Conservation (phyloP, 306 rosid species). For the Begonia masoniana region DNA sequence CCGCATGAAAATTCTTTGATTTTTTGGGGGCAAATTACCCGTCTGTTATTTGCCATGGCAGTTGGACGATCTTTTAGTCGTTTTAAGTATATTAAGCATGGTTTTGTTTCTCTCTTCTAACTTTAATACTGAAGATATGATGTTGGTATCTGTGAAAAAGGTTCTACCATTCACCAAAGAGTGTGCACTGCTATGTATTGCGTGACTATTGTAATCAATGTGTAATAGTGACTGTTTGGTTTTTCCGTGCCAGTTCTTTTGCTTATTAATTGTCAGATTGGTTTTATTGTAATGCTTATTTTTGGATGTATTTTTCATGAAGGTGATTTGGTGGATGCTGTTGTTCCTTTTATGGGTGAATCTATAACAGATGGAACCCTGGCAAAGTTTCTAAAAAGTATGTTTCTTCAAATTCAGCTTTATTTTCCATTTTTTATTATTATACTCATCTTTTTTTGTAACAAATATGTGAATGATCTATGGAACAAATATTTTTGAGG, state of each 20-base stretch:
- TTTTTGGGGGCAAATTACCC: not conserved
- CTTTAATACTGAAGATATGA: too few relatives aligned
- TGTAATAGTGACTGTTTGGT: too few relatives aligned
- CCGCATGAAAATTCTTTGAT: not conserved
- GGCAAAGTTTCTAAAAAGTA: constrained; percentile 72
- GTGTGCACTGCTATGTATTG: too few relatives aligned
- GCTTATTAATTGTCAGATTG: too few relatives aligned
- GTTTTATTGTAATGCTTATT: constrained; percentile 1
- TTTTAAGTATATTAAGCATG: too few relatives aligned
- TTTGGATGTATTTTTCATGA: constrained; percentile 17
- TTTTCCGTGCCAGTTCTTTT: too few relatives aligned
- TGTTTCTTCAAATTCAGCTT: constrained; percentile 6
- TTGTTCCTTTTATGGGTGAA: constrained; percentile 76
- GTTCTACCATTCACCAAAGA: too few relatives aligned
- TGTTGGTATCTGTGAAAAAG: too few relatives aligned
- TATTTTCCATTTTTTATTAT: not conserved
- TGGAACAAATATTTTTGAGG: constrained; percentile 17
- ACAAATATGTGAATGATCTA: constrained; percentile 14
- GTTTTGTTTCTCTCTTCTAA: too few relatives aligned
- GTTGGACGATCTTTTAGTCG: too few relatives aligned
- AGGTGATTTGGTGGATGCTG: constrained; percentile 63
- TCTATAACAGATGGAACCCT: constrained; percentile 72
- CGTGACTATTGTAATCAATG: too few relatives aligned
- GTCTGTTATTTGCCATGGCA: too few relatives aligned
- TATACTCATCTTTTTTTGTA: not conserved